Percentiles rank a stretch among this genome's conserved stretches.
Evolutionary conservation across 495 filamentous ascomycete species (phyloP).

Genomic region (Aspergillus steynii): DNA sequence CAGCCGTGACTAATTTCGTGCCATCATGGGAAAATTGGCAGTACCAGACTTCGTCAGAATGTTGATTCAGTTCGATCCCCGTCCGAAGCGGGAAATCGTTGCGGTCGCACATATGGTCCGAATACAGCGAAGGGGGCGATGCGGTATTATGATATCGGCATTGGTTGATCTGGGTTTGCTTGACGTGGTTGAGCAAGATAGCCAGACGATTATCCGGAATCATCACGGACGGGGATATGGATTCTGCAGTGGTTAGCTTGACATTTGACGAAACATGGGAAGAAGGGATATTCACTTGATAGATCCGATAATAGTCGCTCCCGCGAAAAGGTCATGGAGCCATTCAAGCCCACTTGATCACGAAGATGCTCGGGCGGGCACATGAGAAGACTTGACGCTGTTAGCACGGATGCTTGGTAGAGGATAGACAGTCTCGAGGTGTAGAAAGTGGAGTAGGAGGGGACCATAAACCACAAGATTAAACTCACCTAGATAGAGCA

Average conservation of each 20-base stretch:
- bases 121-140: constrained; percentile 80
- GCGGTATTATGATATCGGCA: constrained; percentile 89
- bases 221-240: constrained; percentile 96
- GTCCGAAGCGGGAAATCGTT: constrained; percentile 73
- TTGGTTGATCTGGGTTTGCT: constrained; percentile 73
- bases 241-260: constrained; percentile 52
- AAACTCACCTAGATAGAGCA: constrained; percentile 72
- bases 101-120: constrained; percentile 81
- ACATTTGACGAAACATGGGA: background rate
- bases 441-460: background rate
- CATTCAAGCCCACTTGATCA: constrained; percentile 84
- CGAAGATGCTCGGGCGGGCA: constrained; percentile 80
- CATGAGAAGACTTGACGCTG: constrained; percentile 71
- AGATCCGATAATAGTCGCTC: constrained; percentile 74
- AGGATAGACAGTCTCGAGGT: too few relatives aligned
- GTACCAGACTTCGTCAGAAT: constrained; percentile 86
- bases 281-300: constrained; percentile 61
- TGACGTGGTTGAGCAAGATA: constrained; percentile 76
- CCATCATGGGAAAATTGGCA: constrained; percentile 90
- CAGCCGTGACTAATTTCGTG: constrained; percentile 76
- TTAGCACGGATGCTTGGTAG: constrained; percentile 15
- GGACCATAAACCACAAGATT: background rate
- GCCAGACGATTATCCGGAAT: constrained; percentile 93
- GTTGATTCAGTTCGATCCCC: constrained; percentile 66
- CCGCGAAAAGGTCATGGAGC: constrained; percentile 75